Evolutionary conservation across 192 early-diverging fungal genomes (phyloP).

Genomic region (Ambispora gerdemannii): DNA sequence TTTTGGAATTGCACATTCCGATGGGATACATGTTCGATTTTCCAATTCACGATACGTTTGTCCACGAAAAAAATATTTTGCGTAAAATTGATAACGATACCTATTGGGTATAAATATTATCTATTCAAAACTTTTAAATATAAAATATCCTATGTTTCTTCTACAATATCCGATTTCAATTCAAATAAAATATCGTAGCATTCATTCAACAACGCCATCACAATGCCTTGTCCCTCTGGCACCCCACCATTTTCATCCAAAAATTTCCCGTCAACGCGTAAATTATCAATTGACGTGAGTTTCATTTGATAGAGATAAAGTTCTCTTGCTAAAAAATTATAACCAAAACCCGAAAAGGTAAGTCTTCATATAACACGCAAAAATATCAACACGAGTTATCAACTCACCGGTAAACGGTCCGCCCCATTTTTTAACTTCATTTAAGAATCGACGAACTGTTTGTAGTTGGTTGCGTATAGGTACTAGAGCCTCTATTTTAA

Average conservation of each 20-base stretch:
- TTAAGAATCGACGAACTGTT: conserved; percentile 73
- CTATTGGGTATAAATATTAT: no score
- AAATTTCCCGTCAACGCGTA: conserved; percentile 84
- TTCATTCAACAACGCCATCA: conserved; percentile 80
- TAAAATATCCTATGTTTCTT: no score
- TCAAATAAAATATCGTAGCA: conserved; percentile 85
- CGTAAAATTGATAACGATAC: no score
- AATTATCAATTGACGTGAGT: conserved; percentile 73
- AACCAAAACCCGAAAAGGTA: background rate
- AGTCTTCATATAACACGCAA: background rate
- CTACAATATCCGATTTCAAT: conserved; percentile 57
- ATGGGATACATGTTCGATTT: no score
- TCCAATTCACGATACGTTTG: no score
- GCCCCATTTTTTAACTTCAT: conserved; percentile 80
- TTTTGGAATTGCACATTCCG: no score
- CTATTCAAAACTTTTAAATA: no score
- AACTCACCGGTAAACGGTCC: conserved; percentile 61
- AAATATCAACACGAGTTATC: background rate
- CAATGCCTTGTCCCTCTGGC: conserved; percentile 84
- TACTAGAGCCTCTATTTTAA: conserved; percentile 80
- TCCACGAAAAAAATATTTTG: no score
- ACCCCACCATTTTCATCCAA: conserved; percentile 75
- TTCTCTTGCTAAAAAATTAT: conserved; percentile 51
- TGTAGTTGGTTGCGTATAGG: conserved; percentile 82
- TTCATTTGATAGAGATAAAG: conserved; percentile 90